Base-by-base conservation (phyloP, 2,329 filamentous ascomycete genomes). In the Neonectria punicea region DNA sequence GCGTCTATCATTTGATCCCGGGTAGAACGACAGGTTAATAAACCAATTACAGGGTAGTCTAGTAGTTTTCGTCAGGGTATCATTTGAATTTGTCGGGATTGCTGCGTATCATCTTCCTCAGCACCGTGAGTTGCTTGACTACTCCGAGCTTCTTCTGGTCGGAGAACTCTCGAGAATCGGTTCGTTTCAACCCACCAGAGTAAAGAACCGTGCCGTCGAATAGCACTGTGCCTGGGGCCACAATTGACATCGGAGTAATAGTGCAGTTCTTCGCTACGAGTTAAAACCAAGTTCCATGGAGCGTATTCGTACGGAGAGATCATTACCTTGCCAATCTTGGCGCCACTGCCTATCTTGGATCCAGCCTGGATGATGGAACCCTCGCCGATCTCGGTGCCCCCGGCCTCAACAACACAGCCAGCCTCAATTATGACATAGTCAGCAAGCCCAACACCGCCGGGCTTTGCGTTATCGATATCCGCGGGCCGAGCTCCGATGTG, bases 191-290 rank as follows among this genome's bases (percentile, higher is more conserved):
- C 28, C 90, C 90, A 62, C 87, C 86, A 0, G 90, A 90, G 78
- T 88, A 93, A 22, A 93, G 81, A 5, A 94, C 91, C 0, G 89
- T 90, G 75, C 87, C 89, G 65, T 93, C 90, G 0, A 87, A 86
- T 0, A 94, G 74, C 11, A 82, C 79, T 34, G 88, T 86, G 0
- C 86, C 85, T 10, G 88, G 85, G 0, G 80, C 78, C 46, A 94
- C 81, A 28, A 84, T 82, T 25, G 87, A 90, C 64, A 87, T 83
- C 0, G 91, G 86, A 8, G 91, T 90, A 56, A 94, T 84, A 22
- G 91, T 93, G 73, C 91, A 91, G 75, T 93, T 87, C 84, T 90
- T 78, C 50, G 76, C 30, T 25, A 16, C 6, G n/a, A 25, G 61
- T 64, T 22, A 64, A 51, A 16, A 11, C 13, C 11, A 14, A 20